These are phyloP conservation scores for Capsella rubella DNA, from an alignment of 441 rosid species.

Conservation along the genomic window DNA sequence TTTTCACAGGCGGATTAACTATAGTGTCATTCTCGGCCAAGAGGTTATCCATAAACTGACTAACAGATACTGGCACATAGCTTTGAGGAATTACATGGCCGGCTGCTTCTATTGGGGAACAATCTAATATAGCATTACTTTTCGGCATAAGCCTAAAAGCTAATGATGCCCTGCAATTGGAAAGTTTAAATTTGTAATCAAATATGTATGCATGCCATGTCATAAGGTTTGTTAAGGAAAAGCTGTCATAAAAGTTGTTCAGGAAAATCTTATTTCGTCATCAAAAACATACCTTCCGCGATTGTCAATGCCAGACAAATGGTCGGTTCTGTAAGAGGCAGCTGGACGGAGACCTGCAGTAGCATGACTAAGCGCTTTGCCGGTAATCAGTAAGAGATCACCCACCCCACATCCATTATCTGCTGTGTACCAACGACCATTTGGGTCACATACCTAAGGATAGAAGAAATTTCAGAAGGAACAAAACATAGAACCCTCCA, in stretches of 20 bases:
- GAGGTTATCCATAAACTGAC: conserved; percentile 98
- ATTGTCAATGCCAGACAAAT: conserved; percentile 52
- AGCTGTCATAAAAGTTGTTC: background rate
- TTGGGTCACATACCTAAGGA: conserved; percentile 89
- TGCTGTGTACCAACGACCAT: conserved; percentile 95
- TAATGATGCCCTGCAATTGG: conserved; percentile 72
- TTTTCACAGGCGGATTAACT: conserved; percentile 65
- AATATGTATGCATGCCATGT: conserved; percentile 32
- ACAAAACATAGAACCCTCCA: background rate
- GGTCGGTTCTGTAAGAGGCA: conserved; percentile 77
- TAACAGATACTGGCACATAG: conserved; percentile 90
- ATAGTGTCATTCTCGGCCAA: conserved; percentile 86
- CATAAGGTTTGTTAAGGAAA: conserved; percentile 18
- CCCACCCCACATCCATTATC: conserved; percentile 75
- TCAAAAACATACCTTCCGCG: conserved; percentile 72
- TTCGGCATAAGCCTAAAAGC: conserved; percentile 96
- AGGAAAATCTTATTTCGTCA: conserved; percentile 24
- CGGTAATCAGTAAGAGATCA: conserved; percentile 87
- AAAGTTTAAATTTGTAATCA: conserved; percentile 17
- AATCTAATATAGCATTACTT: conserved; percentile 91
- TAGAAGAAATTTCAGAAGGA: conserved; percentile 37
- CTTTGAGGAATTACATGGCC: conserved; percentile 94
- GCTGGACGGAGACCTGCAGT: conserved; percentile 97
- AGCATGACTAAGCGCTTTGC: conserved; percentile 93
- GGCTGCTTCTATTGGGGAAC: conserved; percentile 91